Conservation (phyloP, 75 land plant genomes). For the Chamaecyparis obtusa region DNA sequence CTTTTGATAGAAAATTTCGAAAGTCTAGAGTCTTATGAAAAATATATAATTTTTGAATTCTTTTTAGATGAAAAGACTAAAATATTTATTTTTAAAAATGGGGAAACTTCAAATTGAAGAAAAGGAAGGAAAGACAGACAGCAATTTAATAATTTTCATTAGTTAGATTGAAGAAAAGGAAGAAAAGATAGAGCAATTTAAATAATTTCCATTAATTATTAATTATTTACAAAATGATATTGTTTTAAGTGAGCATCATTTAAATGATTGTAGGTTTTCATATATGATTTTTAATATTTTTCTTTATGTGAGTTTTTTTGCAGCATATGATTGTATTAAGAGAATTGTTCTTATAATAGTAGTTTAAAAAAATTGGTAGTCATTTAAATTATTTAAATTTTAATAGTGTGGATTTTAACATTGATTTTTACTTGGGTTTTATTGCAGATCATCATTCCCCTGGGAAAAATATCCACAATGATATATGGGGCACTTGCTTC, state of each 20-base stretch:
- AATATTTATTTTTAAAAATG: no score
- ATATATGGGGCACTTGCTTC: constrained; percentile 48
- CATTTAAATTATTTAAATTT: not conserved
- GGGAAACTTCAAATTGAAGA: no score
- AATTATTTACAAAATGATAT: not conserved
- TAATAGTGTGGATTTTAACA: not conserved
- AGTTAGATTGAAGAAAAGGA: no score
- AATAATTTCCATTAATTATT: no score
- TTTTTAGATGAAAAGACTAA: no score
- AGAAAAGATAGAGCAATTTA: no score
- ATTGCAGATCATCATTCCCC: constrained; percentile 29
- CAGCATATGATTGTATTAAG: constrained; percentile 33
- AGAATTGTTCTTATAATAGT: not conserved
- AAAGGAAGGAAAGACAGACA: no score
- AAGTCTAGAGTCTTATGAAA: no score
- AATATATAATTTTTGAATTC: no score
- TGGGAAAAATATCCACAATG: constrained; percentile 25
- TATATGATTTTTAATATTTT: not conserved
- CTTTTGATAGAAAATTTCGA: no score
- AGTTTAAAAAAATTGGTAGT: not conserved
- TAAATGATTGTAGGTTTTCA: not conserved
- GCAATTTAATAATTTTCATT: no score
- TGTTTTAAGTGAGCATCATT: not conserved
- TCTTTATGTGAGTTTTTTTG: not conserved
- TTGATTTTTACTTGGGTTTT: not conserved